Evolutionary conservation across 768 basidiomycete genomes (phyloP).

Genomic region (Trametes sanguinea): DNA sequence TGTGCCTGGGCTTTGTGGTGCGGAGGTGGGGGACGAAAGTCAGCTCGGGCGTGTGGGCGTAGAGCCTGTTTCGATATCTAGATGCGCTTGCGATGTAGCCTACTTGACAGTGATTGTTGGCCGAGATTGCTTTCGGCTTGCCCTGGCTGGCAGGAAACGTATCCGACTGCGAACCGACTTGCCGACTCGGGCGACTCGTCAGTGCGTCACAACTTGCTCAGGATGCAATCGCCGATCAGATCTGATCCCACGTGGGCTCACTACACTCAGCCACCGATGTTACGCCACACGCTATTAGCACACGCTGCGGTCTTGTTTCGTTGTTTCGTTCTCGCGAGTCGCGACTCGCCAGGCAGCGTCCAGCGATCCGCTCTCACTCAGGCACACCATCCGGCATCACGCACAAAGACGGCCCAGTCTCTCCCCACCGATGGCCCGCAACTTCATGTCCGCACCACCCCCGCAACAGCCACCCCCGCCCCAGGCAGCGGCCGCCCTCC

Average conservation of each 20-base stretch:
- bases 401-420: neutral
- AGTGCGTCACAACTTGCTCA: no score
- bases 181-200: no score
- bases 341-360: no score
- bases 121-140: no score
- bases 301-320: neutral
- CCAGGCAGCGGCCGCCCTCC: neutral
- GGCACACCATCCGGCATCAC: neutral
- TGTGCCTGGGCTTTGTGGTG: slow-evolving; percentile 28
- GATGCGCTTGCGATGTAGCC: no score
- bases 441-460: slow-evolving; percentile 18
- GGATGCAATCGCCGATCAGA: no score
- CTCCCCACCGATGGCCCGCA: slow-evolving; percentile 19
- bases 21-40: slow-evolving; percentile 20
- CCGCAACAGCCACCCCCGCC: neutral
- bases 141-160: no score
- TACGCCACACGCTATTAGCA: no score
- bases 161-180: no score
- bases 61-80: neutral
- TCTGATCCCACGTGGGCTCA: no score
- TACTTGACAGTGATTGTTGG: no score
- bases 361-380: neutral
- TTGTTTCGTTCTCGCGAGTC: neutral
- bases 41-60: slow-evolving; percentile 20
- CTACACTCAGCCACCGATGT: no score